Evolutionary conservation across 805 yeast genomes (phyloP), one percentile per base, ranked within the genome.

Genomic region (Candida vartiovaarae): DNA sequence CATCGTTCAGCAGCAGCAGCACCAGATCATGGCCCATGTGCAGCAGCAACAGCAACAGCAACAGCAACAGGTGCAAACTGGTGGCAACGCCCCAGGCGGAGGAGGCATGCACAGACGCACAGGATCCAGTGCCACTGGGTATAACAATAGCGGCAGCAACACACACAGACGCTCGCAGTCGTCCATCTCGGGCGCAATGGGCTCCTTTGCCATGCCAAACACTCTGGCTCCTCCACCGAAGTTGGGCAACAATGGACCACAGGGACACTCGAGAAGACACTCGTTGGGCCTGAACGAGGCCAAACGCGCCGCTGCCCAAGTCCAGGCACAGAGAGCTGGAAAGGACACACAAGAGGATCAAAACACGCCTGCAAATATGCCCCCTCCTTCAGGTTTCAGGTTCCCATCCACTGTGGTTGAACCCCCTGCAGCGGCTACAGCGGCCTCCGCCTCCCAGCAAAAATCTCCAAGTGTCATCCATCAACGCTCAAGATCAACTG

Each of bases 271-370:
- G 35, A 80, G 99, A 67, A 79, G 99, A 62, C 98, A 91, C 62
- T 89, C 97, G 0, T 68, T 91, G 47, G 97, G 95, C 3, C 71
- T 91, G 45, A 81, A 81, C 42, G 99, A 91, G 65, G 98, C 98
- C 9, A 89, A 86, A 56, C 82, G 82, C 53, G 97, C 97, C 6
- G 99, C 99, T n/a, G 96, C 96, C 4, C 82, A 81, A 52, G 90
- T 81, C 33, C 88, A 82, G 59, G 82, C 84, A 2, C 93, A 87
- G 60, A 75, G 89, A 62, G 64, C 57, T 3, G 60, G 60, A 6
- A 54, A 46, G 40, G 57, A 49, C 1, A 40, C 48, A 10, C 34
- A 36, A n/a, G 52, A 57, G 8, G 50, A 46, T 38, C 51, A 41
- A 33, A 8, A 8, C 20, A 32, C 35, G 36, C 42, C 47, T 32